phyloP scores from a whole-genome alignment of 805 yeast genomes.

The Metschnikowia continentalis region DNA sequence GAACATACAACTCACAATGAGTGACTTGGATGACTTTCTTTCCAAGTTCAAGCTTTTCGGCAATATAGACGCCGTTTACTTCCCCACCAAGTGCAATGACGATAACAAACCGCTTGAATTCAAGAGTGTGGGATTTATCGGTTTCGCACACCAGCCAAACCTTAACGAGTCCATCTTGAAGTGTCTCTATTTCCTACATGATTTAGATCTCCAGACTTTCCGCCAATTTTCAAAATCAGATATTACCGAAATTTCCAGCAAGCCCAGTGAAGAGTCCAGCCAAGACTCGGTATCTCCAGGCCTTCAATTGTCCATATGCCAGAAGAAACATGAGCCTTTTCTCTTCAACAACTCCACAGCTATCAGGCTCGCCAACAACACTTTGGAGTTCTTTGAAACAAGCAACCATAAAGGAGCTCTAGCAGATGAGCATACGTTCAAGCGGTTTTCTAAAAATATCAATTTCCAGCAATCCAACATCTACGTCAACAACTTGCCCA shows the following conservation, averaged over 20 bases:
- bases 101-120: conserved; percentile 31
- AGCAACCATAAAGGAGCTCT: neutral
- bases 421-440: neutral
- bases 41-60: conserved; percentile 44
- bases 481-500: conserved; percentile 63
- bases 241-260: conserved; percentile 21
- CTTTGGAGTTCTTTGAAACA: neutral
- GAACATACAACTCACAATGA: conserved; percentile 18
- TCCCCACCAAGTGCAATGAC: conserved; percentile 42
- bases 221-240: conserved; percentile 30
- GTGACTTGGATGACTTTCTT: conserved; percentile 29
- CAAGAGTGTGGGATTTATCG: conserved; percentile 43
- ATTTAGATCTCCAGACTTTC: conserved; percentile 45
- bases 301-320: conserved; percentile 29
- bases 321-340: conserved; percentile 34
- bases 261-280: neutral
- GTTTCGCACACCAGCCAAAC: conserved; percentile 30
- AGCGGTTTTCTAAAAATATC: conserved; percentile 19
- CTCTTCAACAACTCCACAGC: conserved; percentile 12
- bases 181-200: conserved; percentile 48
- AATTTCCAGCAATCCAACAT: conserved; percentile 65
- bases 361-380: neutral
- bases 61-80: conserved; percentile 46
- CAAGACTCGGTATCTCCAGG: neutral
- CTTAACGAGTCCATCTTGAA: conserved; percentile 45